Conservation (phyloP, 2,329 filamentous ascomycete genomes). For the Penicillium sp. region DNA sequence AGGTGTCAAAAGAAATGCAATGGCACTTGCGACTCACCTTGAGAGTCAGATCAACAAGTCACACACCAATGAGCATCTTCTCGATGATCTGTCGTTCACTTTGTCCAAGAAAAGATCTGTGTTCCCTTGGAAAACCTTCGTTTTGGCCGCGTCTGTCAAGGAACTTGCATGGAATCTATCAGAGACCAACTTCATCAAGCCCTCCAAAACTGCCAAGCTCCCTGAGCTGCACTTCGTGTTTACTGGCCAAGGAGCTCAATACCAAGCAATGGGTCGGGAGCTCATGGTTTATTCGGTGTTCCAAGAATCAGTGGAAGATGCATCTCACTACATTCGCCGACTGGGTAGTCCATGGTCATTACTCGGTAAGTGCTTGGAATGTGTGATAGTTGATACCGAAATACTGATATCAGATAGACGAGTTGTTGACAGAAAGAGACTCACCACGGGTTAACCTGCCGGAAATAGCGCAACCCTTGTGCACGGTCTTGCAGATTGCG, state of each 20-base stretch:
- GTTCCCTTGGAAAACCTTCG: slow-evolving; percentile 22
- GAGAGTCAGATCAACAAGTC: background rate
- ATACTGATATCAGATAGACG: slow-evolving; percentile 20
- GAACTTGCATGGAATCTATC: slow-evolving; percentile 19
- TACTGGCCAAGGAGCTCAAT: slow-evolving; percentile 44
- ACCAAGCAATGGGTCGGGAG: slow-evolving; percentile 36
- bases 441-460: slow-evolving; percentile 26
- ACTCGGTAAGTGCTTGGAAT: slow-evolving; percentile 16
- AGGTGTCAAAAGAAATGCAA: slow-evolving; percentile 23
- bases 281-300: slow-evolving; percentile 28
- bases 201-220: slow-evolving; percentile 2
- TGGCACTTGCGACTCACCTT: slow-evolving; percentile 17
- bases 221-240: slow-evolving; percentile 37
- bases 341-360: slow-evolving; percentile 29
- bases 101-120: slow-evolving; percentile 18
- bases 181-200: slow-evolving; percentile 13
- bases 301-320: slow-evolving; percentile 22
- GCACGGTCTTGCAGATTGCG: slow-evolving; percentile 33
- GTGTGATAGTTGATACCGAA: background rate
- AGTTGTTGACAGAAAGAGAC: slow-evolving; percentile 22
- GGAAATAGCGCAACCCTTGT: slow-evolving; percentile 32
- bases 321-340: slow-evolving; percentile 22
- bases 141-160: slow-evolving; percentile 13
- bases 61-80: slow-evolving; percentile 7
- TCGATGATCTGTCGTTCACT: slow-evolving; percentile 27